Conservation (phyloP, 257 asterid species). For the Solanum paucissectum region DNA sequence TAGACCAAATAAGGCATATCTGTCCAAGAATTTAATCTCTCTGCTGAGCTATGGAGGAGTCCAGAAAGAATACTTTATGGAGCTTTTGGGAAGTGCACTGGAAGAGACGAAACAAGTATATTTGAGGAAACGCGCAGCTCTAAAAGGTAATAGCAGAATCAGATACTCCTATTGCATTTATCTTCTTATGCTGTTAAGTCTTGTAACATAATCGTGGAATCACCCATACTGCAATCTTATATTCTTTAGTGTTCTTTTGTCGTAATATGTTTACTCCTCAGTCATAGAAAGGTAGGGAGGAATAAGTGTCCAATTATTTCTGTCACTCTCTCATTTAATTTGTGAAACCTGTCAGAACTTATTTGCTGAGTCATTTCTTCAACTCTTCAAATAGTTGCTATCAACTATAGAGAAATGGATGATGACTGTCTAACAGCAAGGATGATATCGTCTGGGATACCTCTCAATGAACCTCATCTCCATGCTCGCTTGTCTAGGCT, state of each 20-base stretch:
- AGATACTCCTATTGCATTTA: background rate
- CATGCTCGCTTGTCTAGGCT: constrained; percentile 39
- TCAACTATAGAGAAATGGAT: constrained; percentile 34
- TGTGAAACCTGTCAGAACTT: background rate
- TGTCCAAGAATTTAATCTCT: constrained; percentile 61
- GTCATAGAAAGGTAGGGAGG: background rate
- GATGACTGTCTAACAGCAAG: constrained; percentile 32
- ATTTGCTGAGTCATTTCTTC: background rate
- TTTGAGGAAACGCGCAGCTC: constrained; percentile 40
- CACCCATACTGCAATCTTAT: background rate
- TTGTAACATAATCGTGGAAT: background rate
- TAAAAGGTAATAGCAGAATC: constrained; percentile 38
- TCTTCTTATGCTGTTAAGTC: background rate
- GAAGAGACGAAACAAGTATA: constrained; percentile 40
- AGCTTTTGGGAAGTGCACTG: constrained; percentile 31
- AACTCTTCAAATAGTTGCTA: constrained; percentile 42
- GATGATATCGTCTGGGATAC: constrained; percentile 63
- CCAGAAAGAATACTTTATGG: constrained; percentile 43
- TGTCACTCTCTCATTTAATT: background rate
- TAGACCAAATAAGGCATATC: constrained; percentile 37
- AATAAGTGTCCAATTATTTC: background rate
- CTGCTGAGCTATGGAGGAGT: constrained; percentile 74
- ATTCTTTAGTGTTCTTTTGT: background rate
- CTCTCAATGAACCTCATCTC: constrained; percentile 65
- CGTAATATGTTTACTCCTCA: background rate